Conservation (phyloP, 202 grass and related monocot genomes). For the Cymbopogon flexuosus region DNA sequence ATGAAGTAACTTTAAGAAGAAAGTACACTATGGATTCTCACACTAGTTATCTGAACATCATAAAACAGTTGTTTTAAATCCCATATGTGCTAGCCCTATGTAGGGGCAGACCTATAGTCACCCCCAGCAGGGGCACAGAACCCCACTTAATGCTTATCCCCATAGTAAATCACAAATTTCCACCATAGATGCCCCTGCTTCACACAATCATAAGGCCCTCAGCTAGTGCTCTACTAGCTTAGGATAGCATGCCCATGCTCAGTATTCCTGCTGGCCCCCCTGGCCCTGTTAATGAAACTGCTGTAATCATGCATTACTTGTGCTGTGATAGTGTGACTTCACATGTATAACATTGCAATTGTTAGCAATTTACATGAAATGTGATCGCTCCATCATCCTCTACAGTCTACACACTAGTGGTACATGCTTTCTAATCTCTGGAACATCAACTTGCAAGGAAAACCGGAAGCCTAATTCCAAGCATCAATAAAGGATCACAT, state of each 20-base stretch:
- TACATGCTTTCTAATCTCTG: background rate
- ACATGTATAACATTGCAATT: background rate
- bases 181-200: background rate
- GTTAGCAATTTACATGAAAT: background rate
- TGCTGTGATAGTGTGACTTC: background rate
- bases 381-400: background rate
- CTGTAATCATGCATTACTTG: background rate
- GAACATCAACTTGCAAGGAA: background rate
- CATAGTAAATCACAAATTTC: background rate
- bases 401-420: background rate
- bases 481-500: slow-evolving; percentile 5
- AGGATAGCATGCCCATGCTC: background rate
- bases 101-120: background rate
- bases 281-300: background rate
- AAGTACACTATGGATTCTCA: background rate
- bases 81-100: background rate
- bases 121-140: background rate
- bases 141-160: background rate
- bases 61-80: background rate
- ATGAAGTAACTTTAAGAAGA: background rate
- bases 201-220: background rate
- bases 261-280: background rate
- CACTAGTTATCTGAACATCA: background rate
- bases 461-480: background rate
- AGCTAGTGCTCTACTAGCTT: background rate